Evolutionary conservation across 164 flowering plant species (phyloP), one percentile per base, ranked within the genome.

Genomic region (Vitis cinerea): DNA sequence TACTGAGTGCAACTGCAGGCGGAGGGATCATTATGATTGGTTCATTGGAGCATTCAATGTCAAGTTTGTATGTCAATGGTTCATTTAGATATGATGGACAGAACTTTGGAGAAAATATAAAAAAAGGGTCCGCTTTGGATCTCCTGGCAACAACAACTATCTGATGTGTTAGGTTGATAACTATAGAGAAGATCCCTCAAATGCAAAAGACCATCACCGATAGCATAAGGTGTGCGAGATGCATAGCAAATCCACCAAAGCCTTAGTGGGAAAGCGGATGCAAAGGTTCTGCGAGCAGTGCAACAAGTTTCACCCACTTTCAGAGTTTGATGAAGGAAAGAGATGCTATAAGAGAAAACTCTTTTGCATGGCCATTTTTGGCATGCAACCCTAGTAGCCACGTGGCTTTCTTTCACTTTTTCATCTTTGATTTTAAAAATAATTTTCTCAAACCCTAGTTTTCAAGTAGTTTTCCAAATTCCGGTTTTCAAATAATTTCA

Each of bases 21-120:
- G 98, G 99, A 68, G 98, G 99, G 57, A 86, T 95, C 63, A 83
- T 95, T 72, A 97, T 92, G 71, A 91, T 94, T 91, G 99, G 99
- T 67, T 94, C 99, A n/a, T 1, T 86, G 80, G 96, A 88, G 83
- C 97, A 90, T 70, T 79, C 98, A 16, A 70, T 92, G 64, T 65
- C 86, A 75, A 91, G 82, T 73, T 81, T 92, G 81, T 73, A 76
- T 60, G 58, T 94, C 51, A 64, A 91, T 53, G 99, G 98, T 63
- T 83, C 89, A 48, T 80, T 94, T 56, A 83, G 78, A 86, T 88
- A 93, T 65, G 93, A 94, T 80, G 99, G 99, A 59, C 88, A 82
- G 81, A 92, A 88, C 77, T 83, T 72, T 74, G 83, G 81, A 64
- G 83, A 84, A 64, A 73, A 59, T 65, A 61, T 68, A 19, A 55